Evolutionary conservation across 78 protist species (phyloP), one percentile per base, ranked within the genome.

Genomic region (Emiliania huxleyi): DNA sequence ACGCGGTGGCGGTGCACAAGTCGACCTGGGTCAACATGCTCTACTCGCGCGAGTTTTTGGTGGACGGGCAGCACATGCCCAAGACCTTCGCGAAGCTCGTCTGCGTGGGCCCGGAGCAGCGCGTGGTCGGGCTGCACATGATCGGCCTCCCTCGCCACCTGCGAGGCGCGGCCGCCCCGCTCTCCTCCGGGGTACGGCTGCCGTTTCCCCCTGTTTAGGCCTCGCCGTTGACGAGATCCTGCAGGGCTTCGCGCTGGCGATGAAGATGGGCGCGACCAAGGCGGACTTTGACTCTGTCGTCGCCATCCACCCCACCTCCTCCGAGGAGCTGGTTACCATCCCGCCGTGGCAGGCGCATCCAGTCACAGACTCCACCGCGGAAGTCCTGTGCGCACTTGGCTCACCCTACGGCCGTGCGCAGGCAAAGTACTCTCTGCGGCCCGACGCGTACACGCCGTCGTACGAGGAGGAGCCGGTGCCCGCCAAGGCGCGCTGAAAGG

Each of bases 241-340:
- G 46, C 87, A 91, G 45, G 99, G 99, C 48, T 92, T 92, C 35
- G 49, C 42, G 2, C 69, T 77, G 4, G 94, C 94, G n/a, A 48
- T 92, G 42, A 69, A 79, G 73, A 92, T 92, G 94, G 94, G 94
- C n/a, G 89, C 87, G 35, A 92, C 94, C 52, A 92, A 92, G 77
- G 75, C 92, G 23, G 94, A 96, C 77, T 95, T 97, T 21, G 98
- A 97, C 90, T 56, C 81, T n/a, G 87, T 94, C 5, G 94, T 96
- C 48, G 98, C 97, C 40, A 95, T 97, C 75, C 98, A 97, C 92
- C 98, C 98, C 55, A 97, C 98, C 8, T 52, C 97, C 6, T 75
- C 95, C 25, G 98, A 97, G 89, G 97, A 97, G 90, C 43, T 96
- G 37, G 98, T 96, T 35, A 95, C 97, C 45, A 92, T 96, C 29